phyloP scores from a whole-genome alignment of 2,329 filamentous ascomycete genomes.

The Madurella mycetomatis region DNA sequence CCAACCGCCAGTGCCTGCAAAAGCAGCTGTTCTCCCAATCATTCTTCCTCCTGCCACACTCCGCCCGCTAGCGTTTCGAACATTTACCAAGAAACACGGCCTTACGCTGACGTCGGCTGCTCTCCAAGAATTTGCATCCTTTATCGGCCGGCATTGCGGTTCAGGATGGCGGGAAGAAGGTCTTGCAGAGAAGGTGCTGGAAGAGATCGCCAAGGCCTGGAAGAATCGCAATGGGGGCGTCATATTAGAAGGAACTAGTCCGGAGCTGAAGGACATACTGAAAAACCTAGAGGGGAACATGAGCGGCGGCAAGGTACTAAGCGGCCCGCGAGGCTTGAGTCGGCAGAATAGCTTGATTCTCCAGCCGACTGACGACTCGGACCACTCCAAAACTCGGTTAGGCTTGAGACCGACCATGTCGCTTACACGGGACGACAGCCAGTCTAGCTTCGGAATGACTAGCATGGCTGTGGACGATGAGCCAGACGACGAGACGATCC shows the following conservation, averaged over 20 bases:
- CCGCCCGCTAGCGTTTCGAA: slow-evolving; percentile 86
- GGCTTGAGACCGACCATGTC: slow-evolving; percentile 46
- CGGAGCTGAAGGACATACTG: slow-evolving; percentile 75
- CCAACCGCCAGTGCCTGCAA: slow-evolving; percentile 44
- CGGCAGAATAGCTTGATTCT: slow-evolving; percentile 63
- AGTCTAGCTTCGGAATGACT: slow-evolving; percentile 61
- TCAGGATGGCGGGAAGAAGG: slow-evolving; percentile 96
- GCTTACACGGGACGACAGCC: slow-evolving; percentile 55
- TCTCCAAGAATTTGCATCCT: slow-evolving; percentile 76
- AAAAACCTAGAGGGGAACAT: slow-evolving; percentile 82
- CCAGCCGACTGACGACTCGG: slow-evolving; percentile 48
- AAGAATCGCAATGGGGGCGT: slow-evolving; percentile 84
- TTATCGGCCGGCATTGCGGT: slow-evolving; percentile 90
- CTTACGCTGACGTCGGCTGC: slow-evolving; percentile 86
- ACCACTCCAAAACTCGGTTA: slow-evolving; percentile 51
- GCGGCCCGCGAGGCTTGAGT: slow-evolving; percentile 49
- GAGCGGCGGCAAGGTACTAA: slow-evolving; percentile 70
- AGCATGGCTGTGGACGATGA: slow-evolving; percentile 52
- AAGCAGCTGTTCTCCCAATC: slow-evolving; percentile 74
- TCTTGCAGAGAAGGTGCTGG: slow-evolving; percentile 83
- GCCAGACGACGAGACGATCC: slow-evolving; percentile 52
- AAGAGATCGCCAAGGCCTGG: slow-evolving; percentile 88
- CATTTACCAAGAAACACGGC: slow-evolving; percentile 96
- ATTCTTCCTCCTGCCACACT: slow-evolving; percentile 82
- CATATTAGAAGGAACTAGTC: slow-evolving; percentile 78